Percentiles rank a stretch among this genome's conserved stretches.
Conservation (phyloP, 2,329 filamentous ascomycete species). For the Sclerotinia nivalis region DNA sequence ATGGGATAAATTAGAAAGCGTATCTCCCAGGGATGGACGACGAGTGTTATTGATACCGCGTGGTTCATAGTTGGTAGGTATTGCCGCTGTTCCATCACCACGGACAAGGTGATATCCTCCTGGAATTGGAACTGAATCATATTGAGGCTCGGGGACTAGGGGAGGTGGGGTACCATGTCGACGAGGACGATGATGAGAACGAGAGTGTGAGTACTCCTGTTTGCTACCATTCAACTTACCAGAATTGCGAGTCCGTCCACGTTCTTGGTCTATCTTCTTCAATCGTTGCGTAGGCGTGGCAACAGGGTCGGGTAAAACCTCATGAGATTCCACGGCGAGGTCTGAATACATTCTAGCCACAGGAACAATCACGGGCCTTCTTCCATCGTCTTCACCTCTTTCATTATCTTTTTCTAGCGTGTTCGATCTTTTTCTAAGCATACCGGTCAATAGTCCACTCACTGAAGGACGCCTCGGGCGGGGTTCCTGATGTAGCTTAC, state of each 20-base stretch:
- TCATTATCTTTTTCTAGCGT: conserved; percentile 28
- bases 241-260: neutral
- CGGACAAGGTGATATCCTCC: conserved; percentile 38
- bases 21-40: conserved; percentile 22
- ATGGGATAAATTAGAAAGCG: conserved; percentile 25
- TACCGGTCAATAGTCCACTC: conserved; percentile 34
- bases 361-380: conserved; percentile 22
- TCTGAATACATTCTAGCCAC: conserved; percentile 36
- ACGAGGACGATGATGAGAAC: conserved; percentile 26
- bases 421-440: conserved; percentile 34
- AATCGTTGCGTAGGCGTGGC: neutral
- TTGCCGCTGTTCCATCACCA: conserved; percentile 35
- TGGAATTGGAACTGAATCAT: conserved; percentile 41
- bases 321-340: conserved; percentile 24
- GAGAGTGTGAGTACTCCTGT: neutral
- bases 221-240: neutral
- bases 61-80: conserved; percentile 37
- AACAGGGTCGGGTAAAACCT: neutral
- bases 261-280: neutral
- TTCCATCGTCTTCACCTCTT: conserved; percentile 9
- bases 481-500: conserved; percentile 18
- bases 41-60: conserved; percentile 26
- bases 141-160: conserved; percentile 34
- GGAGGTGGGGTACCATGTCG: conserved; percentile 19
- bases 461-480: conserved; percentile 33